phyloP scores from a whole-genome alignment of 2,329 filamentous ascomycete species.

The Aureobasidium sp. region DNA sequence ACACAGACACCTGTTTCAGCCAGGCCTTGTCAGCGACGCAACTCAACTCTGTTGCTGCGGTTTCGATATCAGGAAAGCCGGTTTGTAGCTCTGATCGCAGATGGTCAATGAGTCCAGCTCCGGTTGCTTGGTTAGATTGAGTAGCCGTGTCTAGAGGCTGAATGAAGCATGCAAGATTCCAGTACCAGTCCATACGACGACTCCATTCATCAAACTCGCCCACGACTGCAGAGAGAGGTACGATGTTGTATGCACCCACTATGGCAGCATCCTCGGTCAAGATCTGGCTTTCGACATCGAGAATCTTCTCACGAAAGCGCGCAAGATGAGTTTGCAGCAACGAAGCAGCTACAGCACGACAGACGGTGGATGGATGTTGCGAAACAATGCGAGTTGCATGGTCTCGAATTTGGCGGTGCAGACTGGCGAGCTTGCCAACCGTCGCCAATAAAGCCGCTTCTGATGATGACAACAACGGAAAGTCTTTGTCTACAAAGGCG shows the following conservation, averaged over 20 bases:
- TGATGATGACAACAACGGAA: conserved; percentile 57
- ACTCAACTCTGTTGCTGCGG: conserved; percentile 64
- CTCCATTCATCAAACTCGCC: conserved; percentile 83
- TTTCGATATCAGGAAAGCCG: conserved; percentile 79
- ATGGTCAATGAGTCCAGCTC: conserved; percentile 64
- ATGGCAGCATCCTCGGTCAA: conserved; percentile 66
- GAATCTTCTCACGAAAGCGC: conserved; percentile 72
- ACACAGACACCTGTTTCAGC: conserved; percentile 82
- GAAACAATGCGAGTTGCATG: conserved; percentile 59
- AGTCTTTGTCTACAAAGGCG: conserved; percentile 30
- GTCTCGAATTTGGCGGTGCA: conserved; percentile 64
- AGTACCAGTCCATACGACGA: conserved; percentile 77
- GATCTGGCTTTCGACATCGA: conserved; percentile 75
- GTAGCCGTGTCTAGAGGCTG: conserved; percentile 28
- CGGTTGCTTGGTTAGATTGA: conserved; percentile 16
- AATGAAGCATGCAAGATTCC: conserved; percentile 64
- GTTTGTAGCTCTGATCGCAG: conserved; percentile 71
- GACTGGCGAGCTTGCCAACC: conserved; percentile 66
- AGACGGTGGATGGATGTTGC: conserved; percentile 70
- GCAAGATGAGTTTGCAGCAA: conserved; percentile 68
- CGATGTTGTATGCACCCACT: conserved; percentile 88
- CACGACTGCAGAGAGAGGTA: conserved; percentile 78
- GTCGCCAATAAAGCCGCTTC: conserved; percentile 75
- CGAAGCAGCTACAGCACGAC: conserved; percentile 74
- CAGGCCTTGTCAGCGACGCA: conserved; percentile 77